Evolutionary conservation across 1,284 basidiomycete species (phyloP), one percentile per base, ranked within the genome.

Genomic region (Pascua sp.): DNA sequence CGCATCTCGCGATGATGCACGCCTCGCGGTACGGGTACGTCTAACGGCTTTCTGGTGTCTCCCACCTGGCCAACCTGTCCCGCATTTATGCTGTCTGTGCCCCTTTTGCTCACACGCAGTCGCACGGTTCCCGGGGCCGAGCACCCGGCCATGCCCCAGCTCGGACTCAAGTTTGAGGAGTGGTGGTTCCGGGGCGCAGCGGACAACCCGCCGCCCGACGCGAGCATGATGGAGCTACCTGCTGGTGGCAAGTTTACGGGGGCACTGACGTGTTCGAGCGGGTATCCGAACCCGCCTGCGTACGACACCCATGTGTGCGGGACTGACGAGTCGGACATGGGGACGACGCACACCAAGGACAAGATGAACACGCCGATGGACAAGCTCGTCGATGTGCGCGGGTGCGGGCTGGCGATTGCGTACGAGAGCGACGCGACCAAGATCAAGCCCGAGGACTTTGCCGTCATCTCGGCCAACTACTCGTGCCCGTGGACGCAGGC

Each of bases 401-500:
- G 51, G 15, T 53, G 48, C 37, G 51, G 48, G 4, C 39, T 89
- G 42, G 85, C 82, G 5, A 88, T 90, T 62, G 83, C 85, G 8
- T 88, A 90, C 79, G 84, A 86, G 68, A 67, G 67, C 57, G 79
- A 89, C 65, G 80, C 78, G 8, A 73, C 70, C 1, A 64, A 79
- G 0, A 80, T 89, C 12, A 69, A 83, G 65, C 87, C 86, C 0
- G 81, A 81, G 46, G 86, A 89, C 73, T 85, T 90, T 62, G 79
- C 81, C 7, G 76, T 90, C 17, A 88, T 89, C 75, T 86, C 83
- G 57, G 81, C 86, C 36, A 88, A 88, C 71, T 83, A 86, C 38
- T 84, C 83, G 0, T 88, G 86, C 61, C 86, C 87, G 0, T 89
- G 85, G 85, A 78, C 77, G 47, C 80, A 83, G 24, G 59, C 69